Evolutionary conservation across 805 yeast species (phyloP), one percentile per base, ranked within the genome.

Genomic region (Metschnikowia bowlesiae): DNA sequence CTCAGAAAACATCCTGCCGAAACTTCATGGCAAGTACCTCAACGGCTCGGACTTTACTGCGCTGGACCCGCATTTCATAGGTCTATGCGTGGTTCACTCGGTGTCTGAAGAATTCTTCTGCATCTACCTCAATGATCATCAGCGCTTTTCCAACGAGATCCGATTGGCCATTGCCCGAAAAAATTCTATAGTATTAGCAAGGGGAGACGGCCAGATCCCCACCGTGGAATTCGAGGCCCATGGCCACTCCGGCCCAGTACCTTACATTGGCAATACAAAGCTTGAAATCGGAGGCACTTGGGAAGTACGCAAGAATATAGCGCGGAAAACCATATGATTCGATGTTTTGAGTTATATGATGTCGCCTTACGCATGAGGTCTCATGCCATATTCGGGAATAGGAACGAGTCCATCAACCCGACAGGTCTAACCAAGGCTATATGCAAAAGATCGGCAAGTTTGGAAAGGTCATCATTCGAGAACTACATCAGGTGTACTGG

Each of bases 131-230:
- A 89, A 89, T 0, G 61, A 61, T 4, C 63, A 50, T 32, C 38
- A 26, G 8, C 6, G 59, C 1, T 58, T 45, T 6, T 61, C 53
- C 52, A 48, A 49, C 13, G 26, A 33, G 10, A 42, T 61, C 4
- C 29, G 28, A 11, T 28, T 5, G 11, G 45, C 53, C 10, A 31
- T 54, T 13, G 36, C 39, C 18, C 7, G 38, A 6, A 69, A 54
- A 10, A 67, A 54, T 36, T 61, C 63, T 36, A 56, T 81, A 48
- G 53, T 86, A 0, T 48, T 87, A 1, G 73, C 80, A 1, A 76
- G 85, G 53, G 90, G 89, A 1, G 78, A 81, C 40, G 80, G 87
- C 0, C 88, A 83, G 44, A 66, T 85, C 2, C 94, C 96, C 0
- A 62, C 76, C 0, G 71, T 77, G 60, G 89, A 83, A 53, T 48